A percentile compares a stretch with the other conserved stretches of the same genome.
phyloP scores from a whole-genome alignment of 139 green algal genomes.

The Prasinococcaceae sp. region DNA sequence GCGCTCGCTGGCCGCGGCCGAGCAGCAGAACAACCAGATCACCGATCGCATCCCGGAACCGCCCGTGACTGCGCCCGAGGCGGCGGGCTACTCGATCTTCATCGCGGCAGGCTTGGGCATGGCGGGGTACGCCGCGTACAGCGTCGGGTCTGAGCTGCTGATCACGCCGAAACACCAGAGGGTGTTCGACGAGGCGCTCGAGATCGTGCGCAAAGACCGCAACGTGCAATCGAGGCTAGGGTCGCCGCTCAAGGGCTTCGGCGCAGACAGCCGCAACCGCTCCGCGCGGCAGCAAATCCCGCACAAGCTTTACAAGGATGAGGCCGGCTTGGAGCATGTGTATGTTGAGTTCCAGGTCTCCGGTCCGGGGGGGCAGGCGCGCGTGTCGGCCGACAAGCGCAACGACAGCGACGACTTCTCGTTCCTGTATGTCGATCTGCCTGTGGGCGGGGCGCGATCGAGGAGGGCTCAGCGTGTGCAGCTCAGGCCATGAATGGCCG shows the following conservation, averaged over 20 bases:
- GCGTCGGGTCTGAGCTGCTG: constrained; percentile 49
- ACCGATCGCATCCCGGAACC: constrained; percentile 85
- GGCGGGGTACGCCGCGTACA: constrained; percentile 6
- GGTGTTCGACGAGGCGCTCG: constrained; percentile 69
- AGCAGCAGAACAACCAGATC: too few species aligned
- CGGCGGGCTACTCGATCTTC: constrained; percentile 68
- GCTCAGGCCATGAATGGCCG: too few species aligned
- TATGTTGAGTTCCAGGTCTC: too few species aligned
- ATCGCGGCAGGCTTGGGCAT: constrained; percentile 67
- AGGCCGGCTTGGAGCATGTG: constrained; percentile 62
- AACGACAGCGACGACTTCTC: too few species aligned
- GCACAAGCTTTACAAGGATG: constrained; percentile 70
- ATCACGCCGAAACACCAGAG: constrained; percentile 72
- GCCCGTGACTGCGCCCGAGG: constrained; percentile 74
- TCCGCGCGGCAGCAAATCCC: constrained; percentile 74
- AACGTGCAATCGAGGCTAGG: constrained; percentile 15
- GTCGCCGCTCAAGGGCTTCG: constrained; percentile 45
- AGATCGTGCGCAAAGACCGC: constrained; percentile 59
- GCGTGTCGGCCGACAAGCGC: too few species aligned
- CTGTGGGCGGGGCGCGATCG: too few species aligned
- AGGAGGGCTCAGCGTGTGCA: too few species aligned
- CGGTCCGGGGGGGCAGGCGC: background rate
- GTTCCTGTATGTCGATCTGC: too few species aligned
- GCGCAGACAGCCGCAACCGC: constrained; percentile 57
- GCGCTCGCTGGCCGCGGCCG: too few species aligned